A percentile compares a stretch with the other conserved stretches of the same genome.
Evolutionary conservation across 305 asterid genomes (phyloP).

Genomic region (Solanum chacoense): DNA sequence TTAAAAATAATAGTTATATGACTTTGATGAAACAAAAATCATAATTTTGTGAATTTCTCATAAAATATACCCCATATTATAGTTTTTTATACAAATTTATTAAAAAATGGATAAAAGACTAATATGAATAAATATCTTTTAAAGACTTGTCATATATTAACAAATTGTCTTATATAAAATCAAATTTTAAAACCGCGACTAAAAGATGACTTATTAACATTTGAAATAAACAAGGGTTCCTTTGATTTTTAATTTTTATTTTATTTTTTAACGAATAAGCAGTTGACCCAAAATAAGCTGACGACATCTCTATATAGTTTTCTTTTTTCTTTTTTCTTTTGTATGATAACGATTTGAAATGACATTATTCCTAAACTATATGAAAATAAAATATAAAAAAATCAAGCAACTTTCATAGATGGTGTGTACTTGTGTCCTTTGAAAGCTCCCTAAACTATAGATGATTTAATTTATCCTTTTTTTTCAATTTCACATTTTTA

Average conservation of each 20-base stretch:
- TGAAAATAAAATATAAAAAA: background rate
- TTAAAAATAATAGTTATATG: background rate
- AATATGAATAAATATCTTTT: background rate
- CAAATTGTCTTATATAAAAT: background rate
- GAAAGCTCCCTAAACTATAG: background rate
- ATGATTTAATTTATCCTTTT: background rate
- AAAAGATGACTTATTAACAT: background rate
- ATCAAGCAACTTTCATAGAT: background rate
- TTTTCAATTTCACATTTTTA: too few relatives aligned
- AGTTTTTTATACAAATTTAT: background rate
- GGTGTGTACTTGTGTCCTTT: background rate
- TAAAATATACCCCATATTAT: background rate
- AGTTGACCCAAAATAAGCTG: background rate
- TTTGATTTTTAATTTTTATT: background rate
- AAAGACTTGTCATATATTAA: background rate
- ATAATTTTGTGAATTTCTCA: background rate
- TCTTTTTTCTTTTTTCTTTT: background rate
- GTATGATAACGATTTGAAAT: background rate
- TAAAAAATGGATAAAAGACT: background rate
- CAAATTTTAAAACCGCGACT: background rate
- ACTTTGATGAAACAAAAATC: background rate
- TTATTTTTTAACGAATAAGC: background rate
- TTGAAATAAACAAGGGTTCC: background rate
- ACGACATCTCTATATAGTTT: background rate
- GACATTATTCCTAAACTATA: background rate